Percentiles rank a stretch among this genome's conserved stretches.
These are phyloP conservation scores for Xylariaceae sp. DNA, from an alignment of 2,329 filamentous ascomycete species.

Conservation along the genomic window DNA sequence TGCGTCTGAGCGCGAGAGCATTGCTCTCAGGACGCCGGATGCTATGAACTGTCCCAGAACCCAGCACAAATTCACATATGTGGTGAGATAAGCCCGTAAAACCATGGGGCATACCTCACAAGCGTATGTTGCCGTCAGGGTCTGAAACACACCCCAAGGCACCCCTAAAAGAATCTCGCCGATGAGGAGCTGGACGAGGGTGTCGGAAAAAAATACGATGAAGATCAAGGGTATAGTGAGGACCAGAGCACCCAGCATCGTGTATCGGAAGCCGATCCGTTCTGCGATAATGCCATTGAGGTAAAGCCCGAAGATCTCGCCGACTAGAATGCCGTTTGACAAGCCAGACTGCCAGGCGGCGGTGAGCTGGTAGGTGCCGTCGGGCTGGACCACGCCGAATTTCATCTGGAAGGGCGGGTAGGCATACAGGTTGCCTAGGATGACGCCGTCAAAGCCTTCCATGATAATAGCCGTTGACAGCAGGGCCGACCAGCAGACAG, in stretches of 20 bases:
- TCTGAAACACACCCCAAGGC: conserved; percentile 33
- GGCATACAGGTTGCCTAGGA: conserved; percentile 33
- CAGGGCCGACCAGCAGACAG: conserved; percentile 16
- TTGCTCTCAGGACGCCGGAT: conserved; percentile 32
- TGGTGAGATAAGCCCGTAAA: conserved; percentile 35
- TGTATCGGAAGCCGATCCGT: conserved; percentile 31
- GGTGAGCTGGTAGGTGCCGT: conserved; percentile 16
- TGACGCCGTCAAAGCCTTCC: conserved; percentile 23
- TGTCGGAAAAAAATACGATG: conserved; percentile 33
- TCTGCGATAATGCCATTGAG: conserved; percentile 37
- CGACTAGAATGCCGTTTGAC: conserved; percentile 20
- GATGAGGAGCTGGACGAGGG: conserved; percentile 27
- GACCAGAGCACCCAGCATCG: conserved; percentile 33
- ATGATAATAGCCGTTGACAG: conserved; percentile 27
- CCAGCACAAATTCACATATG: conserved; percentile 39
- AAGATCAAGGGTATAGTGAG: conserved; percentile 35
- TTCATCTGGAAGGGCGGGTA: conserved; percentile 26
- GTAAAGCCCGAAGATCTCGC: conserved; percentile 39
- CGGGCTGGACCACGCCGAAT: conserved; percentile 24
- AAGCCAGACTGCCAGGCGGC: neutral
- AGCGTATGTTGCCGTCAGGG: conserved; percentile 36
- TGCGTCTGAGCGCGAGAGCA: conserved; percentile 28
- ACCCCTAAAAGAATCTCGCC: conserved; percentile 31
- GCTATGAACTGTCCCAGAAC: conserved; percentile 38
- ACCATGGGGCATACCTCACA: conserved; percentile 36